phyloP scores from a whole-genome alignment of 106 monocot genomes.

The Ottelia alismoides region DNA sequence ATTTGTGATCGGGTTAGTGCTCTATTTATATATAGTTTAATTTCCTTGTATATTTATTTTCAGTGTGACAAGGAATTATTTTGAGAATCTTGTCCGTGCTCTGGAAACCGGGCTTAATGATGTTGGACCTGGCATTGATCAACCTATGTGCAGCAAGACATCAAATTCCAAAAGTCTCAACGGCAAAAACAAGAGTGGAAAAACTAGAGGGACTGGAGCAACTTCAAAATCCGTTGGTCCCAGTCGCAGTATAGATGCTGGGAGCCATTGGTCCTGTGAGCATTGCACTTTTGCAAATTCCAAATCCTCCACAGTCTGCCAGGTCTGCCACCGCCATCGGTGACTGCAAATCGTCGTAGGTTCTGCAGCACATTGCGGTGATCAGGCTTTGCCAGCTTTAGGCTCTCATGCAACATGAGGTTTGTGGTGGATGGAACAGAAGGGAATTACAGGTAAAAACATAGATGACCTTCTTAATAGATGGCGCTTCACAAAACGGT shows the following conservation, averaged over 20 bases:
- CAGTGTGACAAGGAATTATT: conserved; percentile 98
- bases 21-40: too few species aligned
- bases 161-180: conserved; percentile 12
- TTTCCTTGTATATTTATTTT: too few species aligned
- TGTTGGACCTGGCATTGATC: conserved; percentile 47
- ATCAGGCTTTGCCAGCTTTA: too few species aligned
- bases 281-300: conserved; percentile 54
- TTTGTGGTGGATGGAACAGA: too few species aligned
- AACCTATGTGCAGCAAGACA: conserved; percentile 46
- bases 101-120: conserved; percentile 84
- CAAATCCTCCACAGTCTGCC: conserved; percentile 24
- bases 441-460: too few species aligned
- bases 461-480: too few species aligned
- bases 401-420: too few species aligned
- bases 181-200: conserved; percentile 12
- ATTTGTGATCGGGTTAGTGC: too few species aligned
- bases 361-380: too few species aligned
- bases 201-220: conserved; percentile 11
- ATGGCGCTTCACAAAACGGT: too few species aligned
- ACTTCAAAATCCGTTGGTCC: conserved; percentile 19
- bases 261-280: conserved; percentile 46
- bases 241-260: conserved; percentile 20
- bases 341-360: too few species aligned
- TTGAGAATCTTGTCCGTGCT: conserved; percentile 88
- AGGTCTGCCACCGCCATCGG: conserved; percentile 37